Evolutionary conservation across 306 rosid species (phyloP), one percentile per base, ranked within the genome.

Genomic region (Notholithocarpus densiflorus): DNA sequence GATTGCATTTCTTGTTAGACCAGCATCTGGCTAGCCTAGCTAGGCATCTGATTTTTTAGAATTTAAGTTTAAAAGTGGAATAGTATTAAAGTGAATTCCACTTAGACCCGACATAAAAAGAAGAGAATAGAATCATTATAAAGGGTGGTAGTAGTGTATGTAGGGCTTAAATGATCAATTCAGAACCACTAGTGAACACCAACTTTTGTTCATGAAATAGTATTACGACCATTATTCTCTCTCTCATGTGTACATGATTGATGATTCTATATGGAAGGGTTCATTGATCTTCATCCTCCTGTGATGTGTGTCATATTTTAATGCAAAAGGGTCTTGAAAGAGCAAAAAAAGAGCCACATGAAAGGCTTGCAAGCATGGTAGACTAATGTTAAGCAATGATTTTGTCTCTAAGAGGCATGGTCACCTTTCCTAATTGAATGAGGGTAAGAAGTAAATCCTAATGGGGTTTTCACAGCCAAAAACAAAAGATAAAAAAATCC

Each of bases 311-410:
- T 80, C 20, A 52, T 24, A 72, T 72, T 72, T 68, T 65, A 82
- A 72, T 56, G 71, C 32, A 72, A 72, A 84, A 59, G 71, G 82
- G 14, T 48, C 24, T 75, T 72, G 75, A 81, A 79, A 81, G 80
- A 54, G 17, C 18, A 48, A 69, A 64, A 66, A 66, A 71, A 18
- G 56, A 72, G 54, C 73, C 76, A 72, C 61, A 75, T 60, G 78
- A 82, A 78, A 73, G 79, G 68, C 62, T 59, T 71, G 65, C 75
- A 79, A 76, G 86, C 82, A 78, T 72, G 88, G 75, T 82, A 84
- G 79, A 74, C 79, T 84, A 68, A 27, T 79, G 86, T 69, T 74
- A 12, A 51, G 86, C 86, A 87, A 87, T 87, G 83, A 87, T 84
- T 82, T 84, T 87, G 88, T 87, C 90, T 87, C 90, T 64, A 75